Percentiles rank a stretch among this genome's conserved stretches.
Evolutionary conservation across 805 yeast species (phyloP).

Genomic region (Myxozyma melibiosi): DNA sequence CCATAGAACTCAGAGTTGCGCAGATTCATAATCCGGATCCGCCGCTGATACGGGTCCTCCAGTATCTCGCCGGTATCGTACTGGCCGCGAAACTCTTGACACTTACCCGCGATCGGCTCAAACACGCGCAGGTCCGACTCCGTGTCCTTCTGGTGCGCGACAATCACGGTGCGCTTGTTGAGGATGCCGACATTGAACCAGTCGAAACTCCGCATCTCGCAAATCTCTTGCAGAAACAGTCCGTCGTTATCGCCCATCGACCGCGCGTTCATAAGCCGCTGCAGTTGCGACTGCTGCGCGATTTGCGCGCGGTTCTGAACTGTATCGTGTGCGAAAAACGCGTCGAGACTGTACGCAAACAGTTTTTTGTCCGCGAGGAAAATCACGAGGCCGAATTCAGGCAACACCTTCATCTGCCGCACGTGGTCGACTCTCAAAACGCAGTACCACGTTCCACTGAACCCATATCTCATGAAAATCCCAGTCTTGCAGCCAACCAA

Average conservation of each 20-base stretch:
- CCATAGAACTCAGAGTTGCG: background rate
- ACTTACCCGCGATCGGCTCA: conserved; percentile 52
- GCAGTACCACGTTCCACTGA: conserved; percentile 53
- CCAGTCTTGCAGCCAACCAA: conserved; percentile 68
- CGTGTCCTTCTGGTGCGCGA: conserved; percentile 45
- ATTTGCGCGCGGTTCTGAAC: background rate
- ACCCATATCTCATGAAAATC: conserved; percentile 50
- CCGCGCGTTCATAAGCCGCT: background rate
- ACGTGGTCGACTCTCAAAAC: conserved; percentile 57
- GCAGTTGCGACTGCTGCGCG: background rate
- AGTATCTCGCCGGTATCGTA: background rate
- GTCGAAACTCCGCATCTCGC: conserved; percentile 48
- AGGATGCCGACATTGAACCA: conserved; percentile 63
- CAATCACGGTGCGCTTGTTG: conserved; percentile 18
- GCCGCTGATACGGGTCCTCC: conserved; percentile 1
- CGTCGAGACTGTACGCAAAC: conserved; percentile 63
- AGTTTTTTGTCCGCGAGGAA: conserved; percentile 64
- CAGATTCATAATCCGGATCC: background rate
- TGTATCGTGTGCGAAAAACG: conserved; percentile 45
- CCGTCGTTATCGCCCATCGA: background rate
- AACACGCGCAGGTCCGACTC: conserved; percentile 64
- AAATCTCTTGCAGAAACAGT: conserved; percentile 47
- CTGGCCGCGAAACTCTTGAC: background rate
- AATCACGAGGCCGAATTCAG: conserved; percentile 57
- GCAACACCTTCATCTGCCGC: conserved; percentile 60